Evolutionary conservation across 1,139 yeast genomes (phyloP).

Genomic region (Pneumocystis wakefieldiae): DNA sequence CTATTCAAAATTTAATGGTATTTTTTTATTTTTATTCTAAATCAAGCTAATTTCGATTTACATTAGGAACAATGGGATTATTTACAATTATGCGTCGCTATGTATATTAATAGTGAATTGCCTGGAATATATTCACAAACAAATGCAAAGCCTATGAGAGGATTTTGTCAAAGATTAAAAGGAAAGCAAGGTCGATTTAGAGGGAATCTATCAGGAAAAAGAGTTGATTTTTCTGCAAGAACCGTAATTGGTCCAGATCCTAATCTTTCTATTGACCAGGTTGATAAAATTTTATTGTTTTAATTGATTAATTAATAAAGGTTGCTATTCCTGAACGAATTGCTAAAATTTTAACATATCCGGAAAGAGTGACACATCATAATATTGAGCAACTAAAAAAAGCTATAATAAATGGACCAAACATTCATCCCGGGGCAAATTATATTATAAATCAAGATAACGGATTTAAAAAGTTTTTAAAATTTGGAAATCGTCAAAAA

Average conservation of each 20-base stretch:
- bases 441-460: conserved; percentile 73
- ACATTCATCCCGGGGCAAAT: conserved; percentile 90
- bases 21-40: neutral
- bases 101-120: conserved; percentile 93
- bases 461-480: conserved; percentile 68
- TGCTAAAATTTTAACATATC: conserved; percentile 88
- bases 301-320: conserved; percentile 27
- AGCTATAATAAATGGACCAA: conserved; percentile 72
- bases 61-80: conserved; percentile 85
- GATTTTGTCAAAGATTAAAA: conserved; percentile 89
- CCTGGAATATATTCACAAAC: conserved; percentile 30
- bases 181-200: conserved; percentile 98
- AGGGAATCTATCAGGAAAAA: conserved; percentile 93
- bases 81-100: conserved; percentile 83
- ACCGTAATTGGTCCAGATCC: conserved; percentile 99
- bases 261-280: conserved; percentile 60
- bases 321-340: conserved; percentile 97
- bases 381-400: conserved; percentile 62
- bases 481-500: conserved; percentile 73
- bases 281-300: neutral
- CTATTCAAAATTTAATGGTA: conserved; percentile 71
- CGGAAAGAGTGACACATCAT: conserved; percentile 84
- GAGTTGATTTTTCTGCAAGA: conserved; percentile 97
- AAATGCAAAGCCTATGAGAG: conserved; percentile 69
- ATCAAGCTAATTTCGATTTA: neutral